Base-by-base conservation (phyloP, 2,329 filamentous ascomycete species). In the Ilyonectria destructans region DNA sequence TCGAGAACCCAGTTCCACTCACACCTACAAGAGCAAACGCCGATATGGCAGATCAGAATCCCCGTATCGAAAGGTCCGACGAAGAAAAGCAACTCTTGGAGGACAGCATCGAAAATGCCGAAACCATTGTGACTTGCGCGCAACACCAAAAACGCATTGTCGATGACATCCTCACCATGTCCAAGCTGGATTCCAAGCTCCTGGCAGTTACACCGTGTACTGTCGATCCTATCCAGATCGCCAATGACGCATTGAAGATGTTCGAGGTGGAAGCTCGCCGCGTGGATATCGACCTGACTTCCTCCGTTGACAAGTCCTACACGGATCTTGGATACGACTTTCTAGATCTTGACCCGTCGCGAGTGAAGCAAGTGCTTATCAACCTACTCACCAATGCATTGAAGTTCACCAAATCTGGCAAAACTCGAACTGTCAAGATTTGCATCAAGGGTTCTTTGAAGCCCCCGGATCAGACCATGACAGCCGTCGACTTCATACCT, bases 371-470 rank as follows among this genome's bases (percentile, higher is more conserved):
- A 79, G 91, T 95, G 1, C 84, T 95, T 4, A 94, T 96, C 78
- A 96, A 96, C 74, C 85, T 96, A 1, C 88, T 93, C 9, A 93
- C 92, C 8, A 96, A 96, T 74, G 92, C 93, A 0, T 91, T 96
- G 79, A 96, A 96, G 75, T 96, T 95, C 76, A 96, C 93, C 1
- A 90, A 90, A 40, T 85, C 85, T 0, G 88, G 91, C 19, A 84
- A 85, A 17, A 87, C 84, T 13, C 87, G 90, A 8, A 88, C 88
- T 48, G 86, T 90, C 37, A 81, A 80, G 1, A 82, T 89, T 2
- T 80, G 78, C 35, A 79, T 90, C 54, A 85, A 85, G 52, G 85
- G 83, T 9, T 85, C 80, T 23, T 78, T 73, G 35, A 74, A 76
- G 19, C 79, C 78, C 23, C 85, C 85, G 0, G 23, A 81, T 79